Evolutionary conservation across 805 yeast species (phyloP), one percentile per base, ranked within the genome.

Genomic region (Myxozyma neotropica): DNA sequence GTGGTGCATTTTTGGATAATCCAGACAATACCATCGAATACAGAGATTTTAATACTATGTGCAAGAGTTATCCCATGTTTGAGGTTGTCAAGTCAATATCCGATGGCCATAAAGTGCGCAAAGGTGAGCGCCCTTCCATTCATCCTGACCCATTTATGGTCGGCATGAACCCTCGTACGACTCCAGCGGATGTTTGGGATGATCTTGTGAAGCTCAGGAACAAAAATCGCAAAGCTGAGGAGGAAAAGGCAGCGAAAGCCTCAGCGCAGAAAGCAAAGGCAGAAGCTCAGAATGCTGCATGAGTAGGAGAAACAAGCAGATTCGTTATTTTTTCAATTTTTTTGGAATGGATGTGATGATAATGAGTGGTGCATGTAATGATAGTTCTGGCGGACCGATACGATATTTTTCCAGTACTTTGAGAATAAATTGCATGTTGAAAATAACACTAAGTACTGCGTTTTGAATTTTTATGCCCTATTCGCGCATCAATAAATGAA

Each of bases 131-230:
- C n/a, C 58, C 61, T 19, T n/a, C 48, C 6, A 24, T 57, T n/a
- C 49, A 38, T 15, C 61, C 61, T 29, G 54, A 43, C 17, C 53
- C 58, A 27, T 53, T 43, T 17, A 35, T 27, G 40, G 39, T 53
- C 23, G 60, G 60, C 2, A 51, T 57, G 52, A 42, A 57, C 13
- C 56, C 56, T 15, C 3, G n/a, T 17, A n/a, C 48, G 19, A 24
- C 53, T 12, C 60, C 57, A 15, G 33, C 53, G n/a, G 58, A 54
- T 33, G 40, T 43, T 6, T 47, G 46, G 58, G 45, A 47, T 3
- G 53, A 33, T 33, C 31, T 53, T 27, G 4, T 39, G 21, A 24
- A 31, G 10, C 26, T 50, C 36, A 38, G 29, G n/a, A 46, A 50
- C 10, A 39, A 50, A 19, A 50, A 50, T 31, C 15, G 8, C 3